Base-by-base conservation (phyloP, 768 basidiomycete species). In the Mycena amicta region DNA sequence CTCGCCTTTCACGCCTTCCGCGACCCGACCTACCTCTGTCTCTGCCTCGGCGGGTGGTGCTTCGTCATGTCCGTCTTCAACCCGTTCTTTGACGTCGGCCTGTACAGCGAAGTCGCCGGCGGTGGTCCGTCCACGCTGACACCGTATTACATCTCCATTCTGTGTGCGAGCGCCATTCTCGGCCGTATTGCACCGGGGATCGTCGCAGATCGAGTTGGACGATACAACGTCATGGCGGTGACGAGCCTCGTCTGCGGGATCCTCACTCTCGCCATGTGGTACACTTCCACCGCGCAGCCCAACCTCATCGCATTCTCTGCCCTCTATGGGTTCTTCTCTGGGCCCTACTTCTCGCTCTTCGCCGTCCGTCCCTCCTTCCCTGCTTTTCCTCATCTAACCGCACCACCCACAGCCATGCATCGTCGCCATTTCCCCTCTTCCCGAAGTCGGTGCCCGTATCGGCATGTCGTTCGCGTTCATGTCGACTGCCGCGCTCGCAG, bases 21-120 rank as follows among this genome's bases (percentile, higher is more conserved):
- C 41, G 65, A 70, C 53, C 62, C 63, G 12, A 39, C 52, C 16
- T 70, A 56, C 55, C 50, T 59, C 3, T 57, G 57, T 40, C 51
- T 70, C n/a, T 66, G 63, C 33, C 45, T 67, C 28, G 67, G 63
- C 22, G 55, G 61, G 12, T 69, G 67, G 68, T 65, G 67, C 39
- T 52, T 57, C 29, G 54, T 70, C 33, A 60, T 69, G 37, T 63
- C 68, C 3, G 50, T 64, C 0, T 66, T 66, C 54, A 68, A 66
- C 41, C 67, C 70, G 15, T 67, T 70, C 39, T 71, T 72, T 60
- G 71, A 69, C 39, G 61, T 72, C 40, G 67, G 65, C 20, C 33
- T 68, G 13, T 68, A 66, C 33, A 59, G 60, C 2, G 49, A 57
- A 8, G 55, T 60, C 0, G 61, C 66, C n/a, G 59, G 62, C 40